These are phyloP conservation scores for Lichtheimia ornata DNA, from an alignment of 371 early-diverging fungal species.

Conservation along the genomic window DNA sequence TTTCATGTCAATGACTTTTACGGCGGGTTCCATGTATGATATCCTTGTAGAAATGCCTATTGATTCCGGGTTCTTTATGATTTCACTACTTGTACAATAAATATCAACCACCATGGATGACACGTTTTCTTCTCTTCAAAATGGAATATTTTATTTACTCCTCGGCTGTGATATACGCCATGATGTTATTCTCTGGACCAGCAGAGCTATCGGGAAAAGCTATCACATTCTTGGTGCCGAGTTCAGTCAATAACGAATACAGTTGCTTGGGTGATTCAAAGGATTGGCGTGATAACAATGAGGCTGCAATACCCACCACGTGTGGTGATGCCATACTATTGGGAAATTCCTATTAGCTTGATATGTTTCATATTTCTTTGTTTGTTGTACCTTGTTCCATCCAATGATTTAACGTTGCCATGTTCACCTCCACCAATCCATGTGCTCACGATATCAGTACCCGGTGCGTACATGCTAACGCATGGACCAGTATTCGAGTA, in stretches of 20 bases:
- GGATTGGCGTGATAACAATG: constrained; percentile 20
- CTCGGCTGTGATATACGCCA: neutral
- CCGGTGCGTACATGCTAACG: constrained; percentile 59
- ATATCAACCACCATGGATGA: too few species aligned
- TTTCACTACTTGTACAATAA: too few species aligned
- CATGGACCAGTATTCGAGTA: constrained; percentile 59
- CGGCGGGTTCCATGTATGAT: too few species aligned
- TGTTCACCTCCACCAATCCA: constrained; percentile 37
- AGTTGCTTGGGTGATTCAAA: constrained; percentile 21
- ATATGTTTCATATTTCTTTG: neutral
- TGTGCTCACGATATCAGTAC: constrained; percentile 43
- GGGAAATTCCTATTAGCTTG: too few species aligned
- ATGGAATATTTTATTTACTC: constrained; percentile 4
- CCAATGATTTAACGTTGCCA: constrained; percentile 34
- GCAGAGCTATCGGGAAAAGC: neutral
- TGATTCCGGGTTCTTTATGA: too few species aligned
- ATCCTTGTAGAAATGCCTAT: too few species aligned
- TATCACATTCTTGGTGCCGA: constrained; percentile 22
- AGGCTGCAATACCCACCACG: constrained; percentile 76
- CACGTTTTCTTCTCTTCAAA: too few species aligned
- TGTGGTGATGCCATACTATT: constrained; percentile 81
- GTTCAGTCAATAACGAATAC: constrained; percentile 13
- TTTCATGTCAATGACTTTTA: neutral
- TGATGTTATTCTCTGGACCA: neutral
- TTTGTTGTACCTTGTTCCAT: constrained; percentile 61